phyloP scores from a whole-genome alignment of 495 filamentous ascomycete genomes.

The Astrothelium macrocarpum region DNA sequence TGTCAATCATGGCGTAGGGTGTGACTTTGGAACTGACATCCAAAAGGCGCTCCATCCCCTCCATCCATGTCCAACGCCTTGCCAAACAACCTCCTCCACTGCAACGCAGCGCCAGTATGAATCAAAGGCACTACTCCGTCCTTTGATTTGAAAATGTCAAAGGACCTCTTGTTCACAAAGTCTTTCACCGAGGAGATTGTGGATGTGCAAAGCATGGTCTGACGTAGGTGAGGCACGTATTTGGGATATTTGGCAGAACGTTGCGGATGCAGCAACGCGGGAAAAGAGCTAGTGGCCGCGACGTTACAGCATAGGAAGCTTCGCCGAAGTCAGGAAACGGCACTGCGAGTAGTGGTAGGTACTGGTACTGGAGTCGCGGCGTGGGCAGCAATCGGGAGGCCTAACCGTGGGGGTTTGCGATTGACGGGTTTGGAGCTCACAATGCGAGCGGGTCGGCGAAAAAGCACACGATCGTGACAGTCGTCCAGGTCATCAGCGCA shows the following conservation, averaged over 20 bases:
- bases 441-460: not conserved
- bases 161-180: conserved; percentile 16
- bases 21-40: not conserved
- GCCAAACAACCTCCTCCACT: conserved; percentile 25
- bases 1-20: not conserved
- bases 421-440: not conserved
- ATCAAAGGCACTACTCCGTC: conserved; percentile 3
- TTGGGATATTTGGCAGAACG: not conserved
- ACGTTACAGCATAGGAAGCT: not conserved
- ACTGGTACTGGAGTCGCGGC: not conserved
- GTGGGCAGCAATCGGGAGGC: not conserved
- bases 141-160: conserved; percentile 15
- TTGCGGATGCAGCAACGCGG: not conserved
- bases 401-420: not conserved
- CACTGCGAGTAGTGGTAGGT: not conserved
- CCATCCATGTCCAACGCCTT: not conserved
- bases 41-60: not conserved
- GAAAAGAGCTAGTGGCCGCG: not conserved
- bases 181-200: conserved; percentile 11
- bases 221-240: not conserved
- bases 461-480: not conserved
- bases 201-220: conserved; percentile 6
- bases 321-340: not conserved
- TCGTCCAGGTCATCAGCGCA: not conserved
- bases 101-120: conserved; percentile 5